Base-by-base conservation (phyloP, 495 filamentous ascomycete species). In the Massariosphaeria phaeospora region DNA sequence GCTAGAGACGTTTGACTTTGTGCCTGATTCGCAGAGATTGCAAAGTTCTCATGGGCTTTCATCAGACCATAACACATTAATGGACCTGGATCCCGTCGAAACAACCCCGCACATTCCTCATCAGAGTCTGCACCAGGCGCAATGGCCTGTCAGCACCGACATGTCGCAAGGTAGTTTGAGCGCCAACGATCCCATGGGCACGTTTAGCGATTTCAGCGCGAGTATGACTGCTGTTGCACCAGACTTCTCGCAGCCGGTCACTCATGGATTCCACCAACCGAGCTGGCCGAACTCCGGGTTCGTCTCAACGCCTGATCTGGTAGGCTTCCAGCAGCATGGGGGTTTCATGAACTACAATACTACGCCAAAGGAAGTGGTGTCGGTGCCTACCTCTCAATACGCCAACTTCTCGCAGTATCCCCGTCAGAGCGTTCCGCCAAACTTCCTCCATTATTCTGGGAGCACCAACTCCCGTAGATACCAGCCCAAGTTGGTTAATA, bases 71-170 rank as follows among this genome's bases (percentile, higher is more conserved):
- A 38, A 12, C 11, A n/a, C n/a, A n/a, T 20, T 59, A 26, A 59
- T 59, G 56, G 56, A 59, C 26, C 49, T 59, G 10, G 56, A 59
- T 29, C 48, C 56, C 1, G 49, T 58, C 26, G 55, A 59, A 15
- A 30, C 48, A 18, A 13, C 27, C 3, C 56, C 51, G 26, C 35
- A 40, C 29, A 43, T 53, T 12, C 34, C 34, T 1, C 49, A 53
- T 2, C 56, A 47, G 24, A 35, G 39, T 15, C 18, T 59, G 13
- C 48, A 49, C 34, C 56, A 52, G 42, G 30, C 50, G 10, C 44
- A 49, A 21, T 61, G 57, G 57, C 50, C 57, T 45, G 57, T 55
- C 42, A 53, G 30, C 31, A 45, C 57, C 26, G 51, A 55, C 29
- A 49, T 61, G 42, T 45, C 57, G 13, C 57, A 61, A 27, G 24